Base-by-base conservation (phyloP, 495 filamentous ascomycete genomes). In the Xylaria grammica region DNA sequence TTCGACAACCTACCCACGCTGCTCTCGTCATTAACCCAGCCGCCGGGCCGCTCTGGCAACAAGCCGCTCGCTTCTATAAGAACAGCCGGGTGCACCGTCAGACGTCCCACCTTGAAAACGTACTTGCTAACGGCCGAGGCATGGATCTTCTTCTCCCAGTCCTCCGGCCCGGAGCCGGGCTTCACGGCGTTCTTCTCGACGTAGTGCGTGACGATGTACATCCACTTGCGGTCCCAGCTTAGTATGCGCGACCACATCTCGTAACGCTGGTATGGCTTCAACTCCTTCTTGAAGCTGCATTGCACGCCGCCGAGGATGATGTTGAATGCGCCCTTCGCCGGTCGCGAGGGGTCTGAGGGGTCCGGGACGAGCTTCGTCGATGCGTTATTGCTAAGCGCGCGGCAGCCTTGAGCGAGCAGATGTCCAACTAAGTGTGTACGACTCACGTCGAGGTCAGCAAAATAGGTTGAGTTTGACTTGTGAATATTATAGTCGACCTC, bases 391-490 rank as follows among this genome's bases (percentile, higher is more conserved):
- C 71, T 74, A 29, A 80, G 53, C 34, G 60, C 67, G 45, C 68
- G 60, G 73, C 83, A 83, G 62, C 76, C 81, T 59, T 71, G 77
- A 65, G 76, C 82, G 38, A 88, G 76, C 0, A 90, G 76, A 58
- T 85, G 82, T 4, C 77, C 73, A 40, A 81, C 77, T 2, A 90
- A 78, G 66, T 91, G 86, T 0, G 85, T 86, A 15, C 91, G 88
- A 45, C 83, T 81, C 45, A 91, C 82, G 75, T 94, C 91, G 17
- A 93, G 84, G 74, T 94, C 91, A 69, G 87, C 79, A 75, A 93
- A 94, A 82, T 92, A 95, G 4, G 91, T 95, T 60, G 80, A 85
- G 79, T 95, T 95, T 67, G 85, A 89, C 72, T 95, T 95, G 84
- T 95, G 91, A 40, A 91, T 63, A 79, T 95, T 94, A 78, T 92